Conservation (phyloP, 345 rosid genomes). For the Boechera divaricarpa region DNA sequence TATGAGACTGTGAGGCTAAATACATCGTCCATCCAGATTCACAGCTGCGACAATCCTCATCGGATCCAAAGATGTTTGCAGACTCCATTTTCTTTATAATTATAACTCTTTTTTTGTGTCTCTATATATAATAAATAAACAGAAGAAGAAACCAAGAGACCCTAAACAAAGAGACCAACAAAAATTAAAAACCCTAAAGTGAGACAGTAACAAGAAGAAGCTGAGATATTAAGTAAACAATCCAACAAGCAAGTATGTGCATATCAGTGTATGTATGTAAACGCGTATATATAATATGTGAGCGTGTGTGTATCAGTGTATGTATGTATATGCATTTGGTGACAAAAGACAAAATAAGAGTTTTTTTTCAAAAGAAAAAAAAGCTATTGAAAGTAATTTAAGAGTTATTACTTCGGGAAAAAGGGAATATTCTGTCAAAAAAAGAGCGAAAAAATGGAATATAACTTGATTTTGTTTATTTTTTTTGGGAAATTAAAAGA, state of each 20-base stretch:
- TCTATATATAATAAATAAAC: neutral
- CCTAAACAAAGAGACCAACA: slow-evolving; percentile 28
- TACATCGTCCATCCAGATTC: slow-evolving; percentile 78
- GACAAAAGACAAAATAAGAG: slow-evolving; percentile 32
- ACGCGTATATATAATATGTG: slow-evolving; percentile 22
- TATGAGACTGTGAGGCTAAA: slow-evolving; percentile 53
- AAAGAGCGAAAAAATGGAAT: neutral
- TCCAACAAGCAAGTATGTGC: slow-evolving; percentile 23
- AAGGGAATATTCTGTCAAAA: slow-evolving; percentile 23
- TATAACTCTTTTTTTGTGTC: slow-evolving; percentile 13
- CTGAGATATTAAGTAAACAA: slow-evolving; percentile 42
- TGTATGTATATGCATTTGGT: slow-evolving; percentile 29
- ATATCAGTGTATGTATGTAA: slow-evolving; percentile 6
- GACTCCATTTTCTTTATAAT: slow-evolving; percentile 51
- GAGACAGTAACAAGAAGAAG: slow-evolving; percentile 41
- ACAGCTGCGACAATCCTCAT: slow-evolving; percentile 52
- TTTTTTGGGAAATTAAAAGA: slow-evolving; percentile 25
- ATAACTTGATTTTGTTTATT: neutral
- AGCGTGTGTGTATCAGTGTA: slow-evolving; percentile 18
- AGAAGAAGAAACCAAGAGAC: slow-evolving; percentile 32
- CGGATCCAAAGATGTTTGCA: slow-evolving; percentile 46
- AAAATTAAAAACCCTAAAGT: slow-evolving; percentile 39
- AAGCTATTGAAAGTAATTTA: neutral
- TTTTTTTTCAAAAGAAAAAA: neutral
- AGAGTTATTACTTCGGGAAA: neutral